Base-by-base conservation (phyloP, 2,329 filamentous ascomycete genomes). In the Ascochyta koolunga region DNA sequence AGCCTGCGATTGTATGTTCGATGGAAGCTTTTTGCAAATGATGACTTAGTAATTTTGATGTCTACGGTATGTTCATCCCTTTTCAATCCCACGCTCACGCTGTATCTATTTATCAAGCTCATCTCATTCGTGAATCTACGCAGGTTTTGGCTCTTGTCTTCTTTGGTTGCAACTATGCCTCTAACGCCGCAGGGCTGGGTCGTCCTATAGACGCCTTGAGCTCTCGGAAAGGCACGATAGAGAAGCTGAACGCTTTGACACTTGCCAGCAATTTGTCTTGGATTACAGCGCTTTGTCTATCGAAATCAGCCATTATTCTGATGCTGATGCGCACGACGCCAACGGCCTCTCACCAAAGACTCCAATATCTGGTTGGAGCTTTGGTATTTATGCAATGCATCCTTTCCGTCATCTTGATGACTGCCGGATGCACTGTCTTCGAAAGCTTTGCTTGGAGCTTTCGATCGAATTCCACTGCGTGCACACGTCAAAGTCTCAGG, bases 321-420 rank as follows among this genome's bases (percentile, higher is more conserved):
- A 50, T 64, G 37, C 31, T 64, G 15, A 46, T 54, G 13, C 61
- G 60, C 11, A 55, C 60, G 19, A 60, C 59, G 6, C 44, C 41
- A 5, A 56, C 49, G 3, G 24, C 31, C 5, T 38, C 42, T 16
- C 60, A 63, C 35, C 40, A 54, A 10, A 52, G 51, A 31, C 37
- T 60, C 0, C 57, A 58, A 16, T 56, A 58, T 31, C 22, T 46
- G 10, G 50, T 53, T 16, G 54, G 47, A 3, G 49, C 33, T 3
- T 24, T 61, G 15, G 46, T 54, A 9, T 33, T 29, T 3, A 27
- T 47, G 5, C 61, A 61, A 49, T 61, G 60, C 6, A 18, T 58
- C n/a, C 18, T 48, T 5, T 63, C 56, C n/a, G 38, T 61, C 11
- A 24, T 57, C 13, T 19, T 49, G 2, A 53, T 65, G 32, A 54